A percentile compares a stretch with the other conserved stretches of the same genome.
phyloP scores from a whole-genome alignment of 2,329 filamentous ascomycete species.

The Trichoderma lentiforme region DNA sequence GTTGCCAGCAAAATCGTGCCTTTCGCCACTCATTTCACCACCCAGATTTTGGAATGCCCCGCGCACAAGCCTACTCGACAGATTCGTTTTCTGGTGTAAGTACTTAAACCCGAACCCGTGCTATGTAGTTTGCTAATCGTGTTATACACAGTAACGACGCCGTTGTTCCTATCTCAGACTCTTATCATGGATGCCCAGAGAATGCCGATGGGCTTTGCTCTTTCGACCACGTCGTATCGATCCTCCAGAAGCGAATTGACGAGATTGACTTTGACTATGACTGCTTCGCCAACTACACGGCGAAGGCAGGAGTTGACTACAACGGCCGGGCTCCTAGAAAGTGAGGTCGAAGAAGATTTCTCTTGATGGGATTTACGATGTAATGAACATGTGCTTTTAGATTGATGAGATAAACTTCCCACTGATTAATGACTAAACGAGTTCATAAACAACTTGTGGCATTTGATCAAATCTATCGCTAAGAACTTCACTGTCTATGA shows the following conservation, averaged over 20 bases:
- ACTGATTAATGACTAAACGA: not conserved
- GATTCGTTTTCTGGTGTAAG: not conserved
- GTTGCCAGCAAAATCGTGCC: not conserved
- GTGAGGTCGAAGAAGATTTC: not conserved
- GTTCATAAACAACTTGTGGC: not conserved
- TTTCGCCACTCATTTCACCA: not conserved
- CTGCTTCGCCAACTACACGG: not conserved
- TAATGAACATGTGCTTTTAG: not conserved
- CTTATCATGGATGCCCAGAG: not conserved
- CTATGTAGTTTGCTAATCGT: not conserved
- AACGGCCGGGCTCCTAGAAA: not conserved
- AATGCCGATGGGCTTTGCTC: not conserved
- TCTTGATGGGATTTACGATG: not conserved
- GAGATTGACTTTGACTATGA: not conserved
- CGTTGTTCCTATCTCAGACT: not conserved
- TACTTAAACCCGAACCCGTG: not conserved
- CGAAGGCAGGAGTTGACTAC: not conserved
- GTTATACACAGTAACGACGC: not conserved
- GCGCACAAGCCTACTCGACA: not conserved
- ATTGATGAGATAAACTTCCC: not conserved
- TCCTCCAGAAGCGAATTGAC: not conserved
- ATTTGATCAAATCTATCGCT: not conserved
- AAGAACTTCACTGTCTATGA: not conserved
- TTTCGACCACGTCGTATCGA: not conserved
- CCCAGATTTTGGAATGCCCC: not conserved